Conservation (phyloP, 768 basidiomycete species). For the Tricholoma matsutake region DNA sequence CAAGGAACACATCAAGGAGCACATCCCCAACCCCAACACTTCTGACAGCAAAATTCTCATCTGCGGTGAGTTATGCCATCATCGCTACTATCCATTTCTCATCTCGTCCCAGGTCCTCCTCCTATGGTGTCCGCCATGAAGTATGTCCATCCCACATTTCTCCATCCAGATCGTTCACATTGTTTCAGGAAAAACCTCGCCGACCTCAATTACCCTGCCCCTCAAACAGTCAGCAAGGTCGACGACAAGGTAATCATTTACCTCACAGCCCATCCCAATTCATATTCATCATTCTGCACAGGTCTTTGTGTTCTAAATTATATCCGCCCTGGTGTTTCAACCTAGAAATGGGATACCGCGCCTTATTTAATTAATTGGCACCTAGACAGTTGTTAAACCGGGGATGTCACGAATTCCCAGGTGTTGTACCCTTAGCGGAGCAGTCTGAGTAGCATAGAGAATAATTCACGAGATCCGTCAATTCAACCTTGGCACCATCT, state of each 20-base stretch:
- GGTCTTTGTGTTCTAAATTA: slow-evolving; percentile 44
- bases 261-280: background rate
- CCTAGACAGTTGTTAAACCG: no score
- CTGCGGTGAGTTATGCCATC: slow-evolving; percentile 53
- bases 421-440: background rate
- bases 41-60: slow-evolving; percentile 81
- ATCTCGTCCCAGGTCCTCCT: slow-evolving; percentile 46
- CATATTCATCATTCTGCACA: slow-evolving; percentile 14
- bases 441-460: background rate
- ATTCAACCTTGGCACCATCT: background rate
- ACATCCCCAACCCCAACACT: slow-evolving; percentile 62
- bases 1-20: slow-evolving; percentile 84
- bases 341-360: background rate
- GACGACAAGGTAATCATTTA: slow-evolving; percentile 64
- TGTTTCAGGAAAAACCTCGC: slow-evolving; percentile 76
- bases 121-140: slow-evolving; percentile 55
- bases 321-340: background rate
- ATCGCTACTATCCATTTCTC: background rate
- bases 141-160: slow-evolving; percentile 28
- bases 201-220: slow-evolving; percentile 83
- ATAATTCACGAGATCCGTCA: background rate
- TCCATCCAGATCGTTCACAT: slow-evolving; percentile 3
- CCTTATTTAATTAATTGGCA: background rate
- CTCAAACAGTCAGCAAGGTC: slow-evolving; percentile 90
- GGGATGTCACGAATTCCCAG: background rate